These are phyloP conservation scores for Trametes punicea DNA, from an alignment of 768 basidiomycete species.

Conservation along the genomic window DNA sequence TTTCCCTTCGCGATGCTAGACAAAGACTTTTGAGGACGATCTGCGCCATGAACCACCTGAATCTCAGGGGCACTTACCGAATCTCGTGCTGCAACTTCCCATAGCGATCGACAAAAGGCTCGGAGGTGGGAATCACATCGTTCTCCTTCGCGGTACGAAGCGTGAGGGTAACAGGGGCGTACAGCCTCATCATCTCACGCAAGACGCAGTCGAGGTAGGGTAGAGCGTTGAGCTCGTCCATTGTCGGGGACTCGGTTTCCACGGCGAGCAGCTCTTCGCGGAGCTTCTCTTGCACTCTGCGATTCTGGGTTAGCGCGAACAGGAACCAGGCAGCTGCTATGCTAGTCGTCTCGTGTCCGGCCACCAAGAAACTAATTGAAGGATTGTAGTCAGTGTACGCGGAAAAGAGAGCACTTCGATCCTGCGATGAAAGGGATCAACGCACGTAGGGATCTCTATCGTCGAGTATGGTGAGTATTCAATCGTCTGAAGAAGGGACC, in stretches of 20 bases:
- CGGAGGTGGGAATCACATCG: constrained; percentile 49
- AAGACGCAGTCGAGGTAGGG: constrained; percentile 70
- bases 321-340: constrained; percentile 34
- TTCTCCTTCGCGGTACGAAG: constrained; percentile 43
- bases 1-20: constrained; percentile 26
- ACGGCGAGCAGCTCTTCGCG: constrained; percentile 40
- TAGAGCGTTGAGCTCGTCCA: constrained; percentile 63
- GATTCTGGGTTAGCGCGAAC: constrained; percentile 35
- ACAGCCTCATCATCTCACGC: constrained; percentile 53
- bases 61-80: constrained; percentile 28
- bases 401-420: neutral
- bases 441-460: constrained; percentile 19
- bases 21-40: neutral
- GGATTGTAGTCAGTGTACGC: neutral
- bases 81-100: constrained; percentile 16
- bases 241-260: constrained; percentile 44
- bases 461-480: constrained; percentile 29
- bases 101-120: constrained; percentile 25
- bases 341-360: constrained; percentile 41
- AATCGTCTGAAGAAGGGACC: neutral
- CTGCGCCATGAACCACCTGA: no score
- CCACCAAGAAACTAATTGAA: constrained; percentile 25
- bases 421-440: neutral
- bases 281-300: constrained; percentile 34
- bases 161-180: constrained; percentile 47